phyloP scores from a whole-genome alignment of 2,329 filamentous ascomycete genomes.

The Septoria petroselini region DNA sequence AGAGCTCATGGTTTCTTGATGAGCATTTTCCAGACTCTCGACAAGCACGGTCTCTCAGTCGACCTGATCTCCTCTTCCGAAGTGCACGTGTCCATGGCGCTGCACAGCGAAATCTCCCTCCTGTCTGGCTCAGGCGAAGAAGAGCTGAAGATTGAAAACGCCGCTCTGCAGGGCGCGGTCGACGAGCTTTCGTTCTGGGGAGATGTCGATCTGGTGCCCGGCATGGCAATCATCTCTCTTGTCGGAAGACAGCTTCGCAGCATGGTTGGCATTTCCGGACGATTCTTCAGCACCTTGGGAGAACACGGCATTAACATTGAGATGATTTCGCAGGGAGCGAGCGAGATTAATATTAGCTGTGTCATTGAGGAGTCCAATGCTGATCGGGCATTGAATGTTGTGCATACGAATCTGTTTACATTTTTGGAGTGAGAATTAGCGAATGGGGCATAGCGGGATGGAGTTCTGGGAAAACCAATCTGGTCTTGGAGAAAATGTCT shows the following conservation, averaged over 20 bases:
- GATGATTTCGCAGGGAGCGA: constrained; percentile 98
- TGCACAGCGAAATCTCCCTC: constrained; percentile 71
- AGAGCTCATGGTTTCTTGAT: constrained; percentile 96
- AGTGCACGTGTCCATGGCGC: constrained; percentile 95
- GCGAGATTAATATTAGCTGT: constrained; percentile 98
- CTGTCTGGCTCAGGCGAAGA: constrained; percentile 47
- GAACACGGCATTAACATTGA: constrained; percentile 95
- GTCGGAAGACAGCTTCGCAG: constrained; percentile 97
- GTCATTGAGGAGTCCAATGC: constrained; percentile 91
- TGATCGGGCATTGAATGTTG: constrained; percentile 87
- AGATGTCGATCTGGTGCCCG: constrained; percentile 81
- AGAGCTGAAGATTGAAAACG: constrained; percentile 48
- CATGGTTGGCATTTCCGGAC: constrained; percentile 86
- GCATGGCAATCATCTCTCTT: constrained; percentile 93
- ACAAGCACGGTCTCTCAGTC: constrained; percentile 82
- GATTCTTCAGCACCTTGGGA: constrained; percentile 91
- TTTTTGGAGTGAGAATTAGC: constrained; percentile 66
- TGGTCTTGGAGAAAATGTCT: not conserved
- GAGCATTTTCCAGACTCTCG: constrained; percentile 85
- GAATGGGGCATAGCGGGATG: not conserved
- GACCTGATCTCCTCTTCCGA: constrained; percentile 96
- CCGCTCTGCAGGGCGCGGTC: constrained; percentile 52
- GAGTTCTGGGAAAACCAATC: not conserved
- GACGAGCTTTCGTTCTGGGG: constrained; percentile 75
- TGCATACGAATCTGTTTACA: constrained; percentile 95